Base-by-base conservation (phyloP, 208 protist species). In the Acanthamoeba lenticulata region DNA sequence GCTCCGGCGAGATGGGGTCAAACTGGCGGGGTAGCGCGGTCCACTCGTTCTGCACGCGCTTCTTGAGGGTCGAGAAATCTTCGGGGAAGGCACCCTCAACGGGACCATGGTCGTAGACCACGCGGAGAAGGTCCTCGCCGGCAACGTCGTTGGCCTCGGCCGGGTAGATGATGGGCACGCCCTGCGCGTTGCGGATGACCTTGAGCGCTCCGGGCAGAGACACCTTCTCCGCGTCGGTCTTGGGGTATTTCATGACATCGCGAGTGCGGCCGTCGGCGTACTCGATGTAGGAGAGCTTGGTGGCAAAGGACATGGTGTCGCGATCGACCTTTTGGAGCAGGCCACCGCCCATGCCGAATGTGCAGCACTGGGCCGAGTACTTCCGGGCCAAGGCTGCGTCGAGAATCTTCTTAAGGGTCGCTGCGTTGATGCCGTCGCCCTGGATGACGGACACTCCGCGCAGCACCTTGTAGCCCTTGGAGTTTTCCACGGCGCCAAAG, bases 201-300 rank as follows among this genome's bases (percentile, higher is more conserved):
- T 72, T 89, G 38, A 93, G 74, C 42, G 44, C 38, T 11, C 94
- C 94, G 32, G 94, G 94, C 13, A 95, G 67, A 24, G 52, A 85
- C n/a, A 74, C 72, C 92, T 96, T 96, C 13, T 69, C 94, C n/a
- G 79, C 27, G 44, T 94, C 94, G 44, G 42, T 85, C 40, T 95
- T 95, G 79, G 95, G 95, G 21, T 81, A 94, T 72, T 96, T 96
- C 95, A 96, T 96, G 40, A 96, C 95, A n/a, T 96, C 93, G 17
- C 95, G 40, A 42, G 34, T 45, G 47, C 32, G 27, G 32, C 94
- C 88, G 69, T 91, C 44, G 65, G 79, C 60, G 67, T 93, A 95
- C 74, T 79, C 40, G 29, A 95, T 94, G 86, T 79, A 95, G 77
- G 52, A 85, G n/a, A 95, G 72, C 89, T 95, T 95, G 45, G 93